phyloP scores from a whole-genome alignment of 768 basidiomycete species.

The Boletus insuetus region DNA sequence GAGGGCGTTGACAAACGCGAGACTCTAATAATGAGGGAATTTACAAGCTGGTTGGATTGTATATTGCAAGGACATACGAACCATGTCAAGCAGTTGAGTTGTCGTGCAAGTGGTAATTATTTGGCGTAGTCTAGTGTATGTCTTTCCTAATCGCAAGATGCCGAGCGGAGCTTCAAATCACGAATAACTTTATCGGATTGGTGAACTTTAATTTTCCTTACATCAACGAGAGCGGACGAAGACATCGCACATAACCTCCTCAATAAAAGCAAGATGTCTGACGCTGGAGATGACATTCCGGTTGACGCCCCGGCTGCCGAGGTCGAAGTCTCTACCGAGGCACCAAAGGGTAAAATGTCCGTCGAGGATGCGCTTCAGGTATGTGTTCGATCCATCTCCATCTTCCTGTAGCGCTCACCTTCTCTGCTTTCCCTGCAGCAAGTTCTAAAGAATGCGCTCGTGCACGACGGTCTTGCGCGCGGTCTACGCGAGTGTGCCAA shows the following conservation, averaged over 20 bases:
- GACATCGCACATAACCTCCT: constrained; percentile 51
- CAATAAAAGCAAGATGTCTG: constrained; percentile 70
- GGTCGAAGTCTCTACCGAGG: constrained; percentile 83
- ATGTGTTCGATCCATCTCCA: constrained; percentile 6
- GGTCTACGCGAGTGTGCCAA: constrained; percentile 98
- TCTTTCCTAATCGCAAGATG: constrained; percentile 31
- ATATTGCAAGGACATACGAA: constrained; percentile 21
- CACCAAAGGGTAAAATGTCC: constrained; percentile 92
- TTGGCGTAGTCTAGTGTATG: neutral
- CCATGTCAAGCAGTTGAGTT: constrained; percentile 17
- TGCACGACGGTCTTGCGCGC: constrained; percentile 97
- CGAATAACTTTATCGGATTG: constrained; percentile 24
- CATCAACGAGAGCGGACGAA: constrained; percentile 97
- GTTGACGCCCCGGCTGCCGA: constrained; percentile 62
- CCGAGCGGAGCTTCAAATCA: constrained; percentile 57
- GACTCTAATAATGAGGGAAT: constrained; percentile 44
- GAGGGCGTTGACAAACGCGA: constrained; percentile 69
- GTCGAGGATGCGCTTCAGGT: constrained; percentile 95
- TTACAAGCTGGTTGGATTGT: constrained; percentile 21
- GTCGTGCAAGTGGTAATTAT: no score
- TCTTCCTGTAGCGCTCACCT: neutral
- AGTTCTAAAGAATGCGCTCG: constrained; percentile 98
- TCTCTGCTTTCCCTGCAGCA: constrained; percentile 49
- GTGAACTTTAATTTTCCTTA: constrained; percentile 51
- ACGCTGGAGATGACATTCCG: constrained; percentile 94